Evolutionary conservation across 805 yeast genomes (phyloP), one percentile per base, ranked within the genome.

Genomic region (Pichia rugopelliculosa): DNA sequence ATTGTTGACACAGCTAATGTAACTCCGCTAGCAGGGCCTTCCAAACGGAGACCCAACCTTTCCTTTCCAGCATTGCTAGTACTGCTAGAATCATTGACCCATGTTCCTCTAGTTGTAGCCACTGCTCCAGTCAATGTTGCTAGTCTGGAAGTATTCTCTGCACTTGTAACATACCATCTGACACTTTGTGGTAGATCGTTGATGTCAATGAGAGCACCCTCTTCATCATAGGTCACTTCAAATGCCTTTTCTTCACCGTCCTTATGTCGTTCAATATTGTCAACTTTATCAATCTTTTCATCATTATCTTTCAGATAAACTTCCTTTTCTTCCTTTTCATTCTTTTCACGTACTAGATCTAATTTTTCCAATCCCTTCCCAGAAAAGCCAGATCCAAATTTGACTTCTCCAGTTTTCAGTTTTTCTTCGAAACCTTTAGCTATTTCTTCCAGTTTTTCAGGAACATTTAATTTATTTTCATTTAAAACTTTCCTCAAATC

Each of bases 281-380:
- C 55, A 3, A 41, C 30, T 25, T 47, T 41, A 18, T 34, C 45
- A 22, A 46, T 53, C 6, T 54, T 60, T 6, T 47, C 59, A 2
- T 51, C 62, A n/a, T 67, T 74, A 25, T 66, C 75, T 20, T 75
- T 79, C 36, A 46, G 30, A 56, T 69, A 76, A 9, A 76, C 69
- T 48, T 67, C 68, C 45, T 77, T 66, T 56, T 82, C 84, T 26
- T 73, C 48, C 46, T 69, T 69, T 50, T 77, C 68, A 41, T 74
- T 70, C 42, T 71, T 71, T 39, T 76, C 75, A 48, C 93, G 66
- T 8, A 72, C 62, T 50, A 79, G 78, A 50, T 87, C 90, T 38
- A 90, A 67, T 52, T 83, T 84, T 39, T 83, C 91, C 45, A 90
- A 71, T 1, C 98, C 98, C 55, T 85, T 83, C 20, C 99, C 99